Evolutionary conservation across 148 eudicot genomes (phyloP).

Genomic region (Heliosperma pusillum): DNA sequence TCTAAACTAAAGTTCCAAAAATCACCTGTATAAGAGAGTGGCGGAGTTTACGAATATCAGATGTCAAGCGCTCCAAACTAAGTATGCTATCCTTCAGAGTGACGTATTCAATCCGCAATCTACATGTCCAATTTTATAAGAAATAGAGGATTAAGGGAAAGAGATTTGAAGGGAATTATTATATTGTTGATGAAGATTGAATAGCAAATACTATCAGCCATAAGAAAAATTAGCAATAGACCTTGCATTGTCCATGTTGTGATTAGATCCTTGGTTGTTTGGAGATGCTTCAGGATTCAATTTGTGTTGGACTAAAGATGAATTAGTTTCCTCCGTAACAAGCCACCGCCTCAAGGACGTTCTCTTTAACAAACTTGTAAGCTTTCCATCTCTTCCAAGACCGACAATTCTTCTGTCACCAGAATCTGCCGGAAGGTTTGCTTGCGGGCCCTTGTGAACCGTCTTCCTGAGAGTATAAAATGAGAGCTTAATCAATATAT

Average conservation of each 20-base stretch:
- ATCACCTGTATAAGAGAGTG: conserved; percentile 70
- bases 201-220: background rate
- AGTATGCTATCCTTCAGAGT: conserved; percentile 86
- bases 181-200: background rate
- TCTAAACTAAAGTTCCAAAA: background rate
- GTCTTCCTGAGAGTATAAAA: conserved; percentile 43
- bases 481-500: too few species aligned
- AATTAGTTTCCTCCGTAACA: conserved; percentile 37
- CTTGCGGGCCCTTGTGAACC: conserved; percentile 39
- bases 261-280: conserved; percentile 30
- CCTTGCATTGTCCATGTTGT: conserved; percentile 74
- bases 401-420: conserved; percentile 38
- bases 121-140: conserved; percentile 18
- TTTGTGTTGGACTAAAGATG: conserved; percentile 37
- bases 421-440: conserved; percentile 29
- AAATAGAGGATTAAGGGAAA: background rate
- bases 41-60: conserved; percentile 66
- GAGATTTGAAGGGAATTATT: background rate
- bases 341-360: conserved; percentile 62
- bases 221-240: conserved; percentile 19
- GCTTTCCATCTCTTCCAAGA: conserved; percentile 57
- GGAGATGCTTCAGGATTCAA: conserved; percentile 34
- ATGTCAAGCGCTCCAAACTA: conserved; percentile 78
- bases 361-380: conserved; percentile 64
- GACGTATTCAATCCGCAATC: conserved; percentile 68